Conservation (phyloP, 2,329 filamentous ascomycete species). For the Spiromastix sp. region DNA sequence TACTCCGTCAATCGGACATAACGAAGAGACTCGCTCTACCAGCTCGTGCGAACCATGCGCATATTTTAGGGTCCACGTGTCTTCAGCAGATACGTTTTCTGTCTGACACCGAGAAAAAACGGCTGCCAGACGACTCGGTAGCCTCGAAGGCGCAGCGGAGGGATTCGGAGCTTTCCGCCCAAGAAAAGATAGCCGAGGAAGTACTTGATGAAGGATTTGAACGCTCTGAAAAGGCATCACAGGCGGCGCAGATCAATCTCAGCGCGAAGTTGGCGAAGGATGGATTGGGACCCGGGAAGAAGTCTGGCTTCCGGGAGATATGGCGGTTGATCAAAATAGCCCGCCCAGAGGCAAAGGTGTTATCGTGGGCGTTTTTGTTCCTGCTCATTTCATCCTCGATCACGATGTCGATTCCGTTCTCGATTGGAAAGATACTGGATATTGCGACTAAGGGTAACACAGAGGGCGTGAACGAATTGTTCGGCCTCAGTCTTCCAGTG, state of each 20-base stretch:
- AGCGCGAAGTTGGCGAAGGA: slow-evolving; percentile 81
- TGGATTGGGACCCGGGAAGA: slow-evolving; percentile 39
- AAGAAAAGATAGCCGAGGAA: slow-evolving; percentile 28
- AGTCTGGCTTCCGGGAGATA: slow-evolving; percentile 63
- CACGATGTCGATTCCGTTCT: slow-evolving; percentile 94
- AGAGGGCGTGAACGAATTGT: slow-evolving; percentile 56
- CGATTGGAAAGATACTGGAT: slow-evolving; percentile 91
- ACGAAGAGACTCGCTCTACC: slow-evolving; percentile 10
- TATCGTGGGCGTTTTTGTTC: slow-evolving; percentile 70
- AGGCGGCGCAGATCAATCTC: slow-evolving; percentile 82
- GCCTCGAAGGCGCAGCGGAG: not conserved
- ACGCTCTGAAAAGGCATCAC: slow-evolving; percentile 70
- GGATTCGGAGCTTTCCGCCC: slow-evolving; percentile 11
- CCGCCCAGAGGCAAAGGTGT: slow-evolving; percentile 67
- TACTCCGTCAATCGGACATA: slow-evolving; percentile 9
- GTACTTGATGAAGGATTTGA: slow-evolving; percentile 52
- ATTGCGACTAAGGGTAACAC: slow-evolving; percentile 65
- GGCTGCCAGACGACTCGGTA: too few species aligned
- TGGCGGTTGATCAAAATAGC: slow-evolving; percentile 85
- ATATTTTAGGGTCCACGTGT: slow-evolving; percentile 5
- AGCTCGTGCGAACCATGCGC: slow-evolving; percentile 8
- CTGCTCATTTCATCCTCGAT: slow-evolving; percentile 83
- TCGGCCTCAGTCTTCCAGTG: slow-evolving; percentile 73
- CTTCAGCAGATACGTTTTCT: slow-evolving; percentile 18
- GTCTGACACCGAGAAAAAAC: slow-evolving; percentile 18